A percentile compares a stretch with the other conserved stretches of the same genome.
phyloP scores from a whole-genome alignment of 1,139 yeast species.

The Schizosaccharomyces versatilis region DNA sequence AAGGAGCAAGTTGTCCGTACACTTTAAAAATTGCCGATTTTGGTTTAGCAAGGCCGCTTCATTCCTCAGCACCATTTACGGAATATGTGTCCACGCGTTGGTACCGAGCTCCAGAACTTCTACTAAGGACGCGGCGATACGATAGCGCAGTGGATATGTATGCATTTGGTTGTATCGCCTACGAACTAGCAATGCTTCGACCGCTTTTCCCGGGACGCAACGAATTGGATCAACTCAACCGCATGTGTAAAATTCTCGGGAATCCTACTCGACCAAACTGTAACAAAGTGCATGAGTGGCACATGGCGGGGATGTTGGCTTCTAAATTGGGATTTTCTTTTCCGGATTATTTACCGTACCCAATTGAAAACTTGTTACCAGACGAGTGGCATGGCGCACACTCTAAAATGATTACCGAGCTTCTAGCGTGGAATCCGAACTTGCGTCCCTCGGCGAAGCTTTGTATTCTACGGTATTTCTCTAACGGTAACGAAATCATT shows the following conservation, averaged over 20 bases:
- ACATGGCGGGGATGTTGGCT: not conserved
- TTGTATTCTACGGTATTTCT: not conserved
- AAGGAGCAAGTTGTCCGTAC: not conserved
- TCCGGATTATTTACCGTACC: not conserved
- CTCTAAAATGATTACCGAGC: not conserved
- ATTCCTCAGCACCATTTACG: conserved; percentile 31
- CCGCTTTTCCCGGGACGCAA: conserved; percentile 73
- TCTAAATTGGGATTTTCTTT: not conserved
- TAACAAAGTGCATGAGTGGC: not conserved
- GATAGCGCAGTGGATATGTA: conserved; percentile 70
- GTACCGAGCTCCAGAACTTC: conserved; percentile 87
- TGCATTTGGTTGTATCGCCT: conserved; percentile 81
- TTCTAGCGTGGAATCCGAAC: not conserved
- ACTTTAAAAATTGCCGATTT: conserved; percentile 64
- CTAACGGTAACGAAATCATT: too few relatives aligned
- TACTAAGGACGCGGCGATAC: conserved; percentile 43
- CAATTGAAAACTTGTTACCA: not conserved
- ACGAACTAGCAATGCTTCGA: conserved; percentile 49
- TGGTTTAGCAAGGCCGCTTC: conserved; percentile 60
- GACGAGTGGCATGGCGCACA: not conserved
- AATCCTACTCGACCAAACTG: conserved; percentile 25
- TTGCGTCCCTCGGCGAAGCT: not conserved
- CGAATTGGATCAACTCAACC: conserved; percentile 57
- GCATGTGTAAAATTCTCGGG: conserved; percentile 46
- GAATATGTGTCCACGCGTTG: conserved; percentile 84